Evolutionary conservation across 441 rosid genomes (phyloP).

Genomic region (Francoa sonchifolia): DNA sequence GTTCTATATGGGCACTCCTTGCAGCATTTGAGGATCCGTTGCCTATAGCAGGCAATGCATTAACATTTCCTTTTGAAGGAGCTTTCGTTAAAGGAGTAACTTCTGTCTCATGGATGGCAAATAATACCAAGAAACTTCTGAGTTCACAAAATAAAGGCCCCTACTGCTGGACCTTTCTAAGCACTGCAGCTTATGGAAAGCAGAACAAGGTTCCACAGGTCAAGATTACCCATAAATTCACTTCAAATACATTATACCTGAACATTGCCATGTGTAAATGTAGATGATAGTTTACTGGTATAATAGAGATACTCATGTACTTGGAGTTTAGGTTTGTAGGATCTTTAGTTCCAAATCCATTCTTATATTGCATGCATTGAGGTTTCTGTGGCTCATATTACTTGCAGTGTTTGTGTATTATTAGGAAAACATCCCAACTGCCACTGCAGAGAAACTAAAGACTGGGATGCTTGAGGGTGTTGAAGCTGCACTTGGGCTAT

Average conservation of each 20-base stretch:
- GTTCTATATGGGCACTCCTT: conserved; percentile 90
- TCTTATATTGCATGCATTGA: too few species aligned
- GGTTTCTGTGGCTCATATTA: neutral
- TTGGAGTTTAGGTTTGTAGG: conserved; percentile 1
- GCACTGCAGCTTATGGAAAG: conserved; percentile 70
- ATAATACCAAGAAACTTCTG: conserved; percentile 60
- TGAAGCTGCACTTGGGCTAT: conserved; percentile 61
- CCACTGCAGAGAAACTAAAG: conserved; percentile 64
- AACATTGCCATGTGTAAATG: neutral
- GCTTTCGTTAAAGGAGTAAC: conserved; percentile 79
- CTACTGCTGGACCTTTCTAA: conserved; percentile 81
- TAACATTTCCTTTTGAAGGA: conserved; percentile 47
- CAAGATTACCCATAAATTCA: conserved; percentile 3
- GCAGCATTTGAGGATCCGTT: conserved; percentile 87
- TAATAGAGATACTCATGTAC: neutral
- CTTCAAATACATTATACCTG: neutral
- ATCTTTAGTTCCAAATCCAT: too few species aligned
- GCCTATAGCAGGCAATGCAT: conserved; percentile 25
- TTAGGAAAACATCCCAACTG: conserved; percentile 72
- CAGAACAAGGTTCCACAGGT: conserved; percentile 93
- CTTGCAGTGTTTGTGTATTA: neutral
- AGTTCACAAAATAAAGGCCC: conserved; percentile 25
- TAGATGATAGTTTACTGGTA: neutral
- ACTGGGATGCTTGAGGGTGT: conserved; percentile 66
- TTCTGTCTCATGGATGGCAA: conserved; percentile 87